Percentiles rank a stretch among this genome's conserved stretches.
These are phyloP conservation scores for Galerina sulciceps DNA, from an alignment of 768 basidiomycete genomes.

Conservation along the genomic window DNA sequence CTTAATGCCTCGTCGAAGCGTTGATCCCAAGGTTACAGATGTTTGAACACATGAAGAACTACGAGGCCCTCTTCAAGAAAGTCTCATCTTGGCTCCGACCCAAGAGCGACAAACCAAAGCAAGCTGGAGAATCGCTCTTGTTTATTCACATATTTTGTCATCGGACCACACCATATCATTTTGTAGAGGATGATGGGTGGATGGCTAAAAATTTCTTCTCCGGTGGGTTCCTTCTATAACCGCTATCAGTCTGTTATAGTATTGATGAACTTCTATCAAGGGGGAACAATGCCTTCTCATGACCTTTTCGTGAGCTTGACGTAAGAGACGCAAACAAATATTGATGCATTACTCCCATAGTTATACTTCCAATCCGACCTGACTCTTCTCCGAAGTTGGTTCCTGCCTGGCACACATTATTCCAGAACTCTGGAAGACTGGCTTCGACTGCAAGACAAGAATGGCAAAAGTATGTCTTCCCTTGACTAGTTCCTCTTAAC, in stretches of 20 bases:
- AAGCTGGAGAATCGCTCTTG: slow-evolving; percentile 50
- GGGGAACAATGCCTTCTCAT: slow-evolving; percentile 76
- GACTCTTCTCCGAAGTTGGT: slow-evolving; percentile 62
- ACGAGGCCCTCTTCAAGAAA: slow-evolving; percentile 62
- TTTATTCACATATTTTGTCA: slow-evolving; percentile 80
- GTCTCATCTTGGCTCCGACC: slow-evolving; percentile 68
- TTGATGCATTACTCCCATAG: slow-evolving; percentile 25
- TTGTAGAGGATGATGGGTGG: slow-evolving; percentile 72
- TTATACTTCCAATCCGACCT: slow-evolving; percentile 70
- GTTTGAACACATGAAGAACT: slow-evolving; percentile 83
- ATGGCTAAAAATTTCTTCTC: slow-evolving; percentile 79
- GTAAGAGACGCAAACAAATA: neutral
- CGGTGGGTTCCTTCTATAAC: slow-evolving; percentile 26
- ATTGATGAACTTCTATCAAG: slow-evolving; percentile 25
- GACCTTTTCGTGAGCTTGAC: slow-evolving; percentile 51
- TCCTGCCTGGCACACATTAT: slow-evolving; percentile 66
- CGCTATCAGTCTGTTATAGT: neutral
- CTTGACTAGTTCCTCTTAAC: neutral
- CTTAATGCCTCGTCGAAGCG: neutral
- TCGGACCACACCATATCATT: slow-evolving; percentile 65
- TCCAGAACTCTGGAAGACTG: slow-evolving; percentile 68
- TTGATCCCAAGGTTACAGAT: slow-evolving; percentile 41
- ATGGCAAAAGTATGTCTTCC: slow-evolving; percentile 39
- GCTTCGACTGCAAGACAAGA: slow-evolving; percentile 60
- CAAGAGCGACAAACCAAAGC: slow-evolving; percentile 11